A percentile compares a stretch with the other conserved stretches of the same genome.
Evolutionary conservation across 2,329 filamentous ascomycete genomes (phyloP).

Genomic region (Ascochyta rabiei): DNA sequence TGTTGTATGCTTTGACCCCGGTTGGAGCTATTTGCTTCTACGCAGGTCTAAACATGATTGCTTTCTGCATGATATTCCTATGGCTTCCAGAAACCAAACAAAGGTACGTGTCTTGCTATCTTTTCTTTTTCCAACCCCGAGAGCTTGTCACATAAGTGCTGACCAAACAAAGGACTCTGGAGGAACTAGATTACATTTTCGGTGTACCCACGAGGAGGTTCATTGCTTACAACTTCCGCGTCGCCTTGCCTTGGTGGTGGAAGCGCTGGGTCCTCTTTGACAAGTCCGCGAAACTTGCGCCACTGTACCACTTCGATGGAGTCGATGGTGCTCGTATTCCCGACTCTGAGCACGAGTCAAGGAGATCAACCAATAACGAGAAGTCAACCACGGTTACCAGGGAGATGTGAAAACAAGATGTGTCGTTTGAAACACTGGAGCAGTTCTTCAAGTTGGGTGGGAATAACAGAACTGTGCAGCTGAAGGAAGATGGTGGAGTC

Average conservation of each 20-base stretch:
- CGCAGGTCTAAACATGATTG: constrained; percentile 64
- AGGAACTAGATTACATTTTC: constrained; percentile 59
- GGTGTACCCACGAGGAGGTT: constrained; percentile 52
- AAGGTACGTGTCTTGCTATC: constrained; percentile 6
- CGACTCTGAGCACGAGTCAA: background rate
- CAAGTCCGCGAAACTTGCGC: constrained; percentile 31
- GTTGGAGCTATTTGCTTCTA: constrained; percentile 68
- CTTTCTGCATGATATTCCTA: constrained; percentile 62
- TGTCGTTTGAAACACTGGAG: no score
- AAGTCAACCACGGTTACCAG: constrained; percentile 4
- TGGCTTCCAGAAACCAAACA: constrained; percentile 19
- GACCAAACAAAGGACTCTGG: constrained; percentile 53
- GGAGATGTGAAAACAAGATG: background rate
- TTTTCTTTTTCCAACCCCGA: background rate
- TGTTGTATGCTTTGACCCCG: constrained; percentile 59
- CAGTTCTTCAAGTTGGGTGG: no score
- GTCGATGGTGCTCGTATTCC: constrained; percentile 5
- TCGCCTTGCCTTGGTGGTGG: constrained; percentile 54
- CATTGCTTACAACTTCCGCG: constrained; percentile 41
- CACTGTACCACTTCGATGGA: constrained; percentile 38
- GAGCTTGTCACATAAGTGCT: no score
- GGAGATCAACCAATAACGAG: background rate
- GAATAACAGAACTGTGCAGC: no score
- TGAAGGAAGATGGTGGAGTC: no score
- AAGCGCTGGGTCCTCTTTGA: constrained; percentile 46